Percentiles rank a stretch among this genome's conserved stretches.
Conservation (phyloP, 2,329 filamentous ascomycete species). For the Hymenoscyphus albidus region DNA sequence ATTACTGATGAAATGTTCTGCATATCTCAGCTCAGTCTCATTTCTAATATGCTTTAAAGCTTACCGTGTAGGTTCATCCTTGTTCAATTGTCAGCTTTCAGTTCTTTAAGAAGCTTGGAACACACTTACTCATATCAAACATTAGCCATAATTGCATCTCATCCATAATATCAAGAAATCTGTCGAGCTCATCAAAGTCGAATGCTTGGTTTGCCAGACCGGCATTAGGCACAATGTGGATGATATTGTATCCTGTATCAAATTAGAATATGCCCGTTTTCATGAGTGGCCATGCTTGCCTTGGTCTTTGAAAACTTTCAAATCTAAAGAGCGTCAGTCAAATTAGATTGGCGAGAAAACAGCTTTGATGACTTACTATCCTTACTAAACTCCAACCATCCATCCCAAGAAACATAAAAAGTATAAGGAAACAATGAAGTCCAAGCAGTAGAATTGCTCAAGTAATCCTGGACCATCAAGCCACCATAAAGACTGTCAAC, state of each 20-base stretch:
- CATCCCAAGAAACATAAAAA: slow-evolving; percentile 43
- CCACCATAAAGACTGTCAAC: slow-evolving; percentile 44
- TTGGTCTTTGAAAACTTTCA: slow-evolving; percentile 8
- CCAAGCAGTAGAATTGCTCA: slow-evolving; percentile 24
- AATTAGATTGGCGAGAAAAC: not conserved
- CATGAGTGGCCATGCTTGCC: slow-evolving; percentile 13
- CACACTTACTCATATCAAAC: slow-evolving; percentile 40
- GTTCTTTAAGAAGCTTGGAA: slow-evolving; percentile 34
- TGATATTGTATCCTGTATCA: slow-evolving; percentile 39
- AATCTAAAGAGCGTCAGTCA: not conserved
- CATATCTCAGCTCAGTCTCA: not conserved
- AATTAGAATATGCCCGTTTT: not conserved
- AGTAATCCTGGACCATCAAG: slow-evolving; percentile 38
- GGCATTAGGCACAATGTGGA: slow-evolving; percentile 37
- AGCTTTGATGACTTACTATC: slow-evolving; percentile 27
- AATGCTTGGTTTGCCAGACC: slow-evolving; percentile 34
- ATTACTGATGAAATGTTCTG: slow-evolving; percentile 38
- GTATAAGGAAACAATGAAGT: slow-evolving; percentile 43
- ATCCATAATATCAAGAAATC: slow-evolving; percentile 41
- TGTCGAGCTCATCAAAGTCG: slow-evolving; percentile 35
- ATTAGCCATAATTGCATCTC: slow-evolving; percentile 42
- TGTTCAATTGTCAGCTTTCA: not conserved
- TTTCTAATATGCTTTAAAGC: not conserved
- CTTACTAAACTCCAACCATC: slow-evolving; percentile 33
- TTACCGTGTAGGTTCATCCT: slow-evolving; percentile 2